Base-by-base conservation (phyloP, 2,329 filamentous ascomycete species). In the Calonectria crousiana region DNA sequence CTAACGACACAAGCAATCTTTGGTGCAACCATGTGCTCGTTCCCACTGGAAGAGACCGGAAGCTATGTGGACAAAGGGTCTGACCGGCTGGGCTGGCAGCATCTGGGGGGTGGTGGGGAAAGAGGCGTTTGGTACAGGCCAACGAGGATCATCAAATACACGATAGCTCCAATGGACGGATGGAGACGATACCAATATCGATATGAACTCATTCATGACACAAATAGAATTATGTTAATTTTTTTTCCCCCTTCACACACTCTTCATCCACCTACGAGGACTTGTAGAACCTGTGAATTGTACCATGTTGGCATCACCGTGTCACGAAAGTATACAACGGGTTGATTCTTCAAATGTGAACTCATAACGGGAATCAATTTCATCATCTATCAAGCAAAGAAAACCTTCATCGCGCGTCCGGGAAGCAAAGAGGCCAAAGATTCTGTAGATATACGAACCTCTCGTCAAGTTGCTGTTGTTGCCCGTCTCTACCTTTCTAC, bases 401-500 rank as follows among this genome's bases (percentile, higher is more conserved):
- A 73, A 76, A 76, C 77, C 73, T 64, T 76, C 64, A 72, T 77
- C 56, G 56, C 72, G 67, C 67, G 74, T 74, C 74, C 68, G 58
- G 71, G 38, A 62, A 71, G 71, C 71, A 72, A 53, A 51, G 69
- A 68, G 67, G 20, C 53, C n/a, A 23, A 58, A n/a, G 53, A 13
- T 36, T 38, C 56, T 32, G 26, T 28, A 36, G 13, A 23, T 62
- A 47, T 38, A 56, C 74, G 60, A 69, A 69, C 66, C 75, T 13
- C 74, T 32, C 62, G 66, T 68, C 62, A 74, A 74, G 71, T 75
- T 75, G 65, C 73, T 60, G 52, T 75, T 75, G 73, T 70, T 72
- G 73, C 78, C 75, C 72, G 73, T 73, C 75, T 81, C 76, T 80
- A 81, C 80, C 81, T 76, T 79, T 84, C 82, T 84, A 83, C 82